Conservation (phyloP, 345 rosid species). For the Rhodamnia rubescens region DNA sequence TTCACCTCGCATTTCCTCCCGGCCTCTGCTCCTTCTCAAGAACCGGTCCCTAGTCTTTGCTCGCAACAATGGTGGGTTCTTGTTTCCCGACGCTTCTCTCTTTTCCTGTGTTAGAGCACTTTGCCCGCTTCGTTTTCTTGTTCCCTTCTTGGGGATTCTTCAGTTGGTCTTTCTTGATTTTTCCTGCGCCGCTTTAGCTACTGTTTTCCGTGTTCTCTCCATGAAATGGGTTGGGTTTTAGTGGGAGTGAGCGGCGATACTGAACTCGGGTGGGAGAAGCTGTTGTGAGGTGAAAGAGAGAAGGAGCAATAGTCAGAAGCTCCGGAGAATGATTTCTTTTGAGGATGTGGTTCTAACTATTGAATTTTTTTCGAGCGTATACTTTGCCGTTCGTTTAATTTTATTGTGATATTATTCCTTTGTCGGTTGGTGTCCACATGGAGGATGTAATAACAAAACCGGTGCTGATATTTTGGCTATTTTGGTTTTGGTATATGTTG, state of each 20-base stretch:
- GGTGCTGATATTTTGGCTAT: not conserved
- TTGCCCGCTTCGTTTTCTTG: not conserved
- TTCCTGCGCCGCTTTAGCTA: not conserved
- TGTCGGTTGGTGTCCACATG: not conserved
- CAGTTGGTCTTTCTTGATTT: not conserved
- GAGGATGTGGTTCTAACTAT: not conserved
- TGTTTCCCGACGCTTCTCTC: not conserved
- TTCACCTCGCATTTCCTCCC: not conserved
- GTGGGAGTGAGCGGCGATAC: not conserved
- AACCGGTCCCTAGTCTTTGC: not conserved
- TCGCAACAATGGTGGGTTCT: not conserved
- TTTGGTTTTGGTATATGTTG: not conserved
- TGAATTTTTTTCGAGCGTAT: not conserved
- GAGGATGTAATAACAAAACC: not conserved
- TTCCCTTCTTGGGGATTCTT: not conserved
- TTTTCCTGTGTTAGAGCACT: not conserved
- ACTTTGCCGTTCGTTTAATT: not conserved
- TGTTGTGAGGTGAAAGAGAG: not conserved
- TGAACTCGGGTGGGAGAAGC: not conserved
- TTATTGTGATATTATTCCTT: not conserved
- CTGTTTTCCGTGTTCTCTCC: not conserved
- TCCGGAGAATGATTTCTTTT: not conserved
- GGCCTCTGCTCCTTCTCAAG: not conserved
- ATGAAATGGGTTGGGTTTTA: not conserved
- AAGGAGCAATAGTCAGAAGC: not conserved